These are phyloP conservation scores for Aquilaria malaccensis DNA, from an alignment of 345 rosid genomes.

Conservation along the genomic window DNA sequence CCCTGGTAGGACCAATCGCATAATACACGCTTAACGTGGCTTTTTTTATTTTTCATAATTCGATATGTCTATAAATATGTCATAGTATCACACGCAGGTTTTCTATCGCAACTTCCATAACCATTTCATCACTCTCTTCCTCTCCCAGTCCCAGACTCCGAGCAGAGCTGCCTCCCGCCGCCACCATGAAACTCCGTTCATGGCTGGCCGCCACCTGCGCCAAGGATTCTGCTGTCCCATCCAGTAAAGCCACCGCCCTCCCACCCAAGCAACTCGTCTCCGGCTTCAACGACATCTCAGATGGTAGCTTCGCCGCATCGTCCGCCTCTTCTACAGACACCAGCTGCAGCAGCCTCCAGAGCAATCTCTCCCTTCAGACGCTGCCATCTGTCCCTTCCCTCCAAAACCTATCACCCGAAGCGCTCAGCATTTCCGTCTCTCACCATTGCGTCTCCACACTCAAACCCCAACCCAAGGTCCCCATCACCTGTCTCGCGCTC, in stretches of 20 bases:
- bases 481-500: slow-evolving; percentile 60
- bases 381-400: slow-evolving; percentile 77
- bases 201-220: slow-evolving; percentile 29
- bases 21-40: slow-evolving; percentile 10
- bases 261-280: slow-evolving; percentile 22
- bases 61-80: not conserved
- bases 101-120: not conserved
- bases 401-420: slow-evolving; percentile 43
- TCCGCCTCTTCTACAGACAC: slow-evolving; percentile 20
- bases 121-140: not conserved
- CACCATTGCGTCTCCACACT: slow-evolving; percentile 29
- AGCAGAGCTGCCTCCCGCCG: not conserved
- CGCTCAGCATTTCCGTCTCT: slow-evolving; percentile 32
- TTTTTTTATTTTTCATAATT: too few species aligned
- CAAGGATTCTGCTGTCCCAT: slow-evolving; percentile 6
- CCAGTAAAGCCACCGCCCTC: slow-evolving; percentile 3
- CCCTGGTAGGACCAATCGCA: slow-evolving; percentile 5
- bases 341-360: slow-evolving; percentile 43
- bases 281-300: slow-evolving; percentile 14
- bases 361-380: slow-evolving; percentile 71
- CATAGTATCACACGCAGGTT: not conserved
- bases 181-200: slow-evolving; percentile 39
- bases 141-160: not conserved
- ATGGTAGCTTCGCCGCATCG: slow-evolving; percentile 23
- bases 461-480: slow-evolving; percentile 30